Base-by-base conservation (phyloP, 768 basidiomycete genomes). In the Suillus subaureus region DNA sequence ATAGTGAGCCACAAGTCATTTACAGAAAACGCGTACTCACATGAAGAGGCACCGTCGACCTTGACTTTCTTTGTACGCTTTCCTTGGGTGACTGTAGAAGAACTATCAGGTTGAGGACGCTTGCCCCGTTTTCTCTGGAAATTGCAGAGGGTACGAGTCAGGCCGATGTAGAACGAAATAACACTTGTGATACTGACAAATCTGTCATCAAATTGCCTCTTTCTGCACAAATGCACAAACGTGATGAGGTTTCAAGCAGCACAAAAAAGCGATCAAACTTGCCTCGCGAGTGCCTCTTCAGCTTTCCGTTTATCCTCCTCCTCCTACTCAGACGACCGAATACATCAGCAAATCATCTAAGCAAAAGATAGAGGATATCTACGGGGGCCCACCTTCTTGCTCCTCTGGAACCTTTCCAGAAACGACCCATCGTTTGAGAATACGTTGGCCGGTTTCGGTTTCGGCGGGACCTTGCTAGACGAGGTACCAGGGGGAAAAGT, bases 351-450 rank as follows among this genome's bases (percentile, higher is more conserved):
- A 13, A 37, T 35, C 28, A 31, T 28, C 23, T 37, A 26, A 52
- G 6, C 37, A 21, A 18, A 26, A 9, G 56, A 37, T 35, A 49
- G 11, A 47, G 26, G 40, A 61, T 39, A 28, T 23, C 9, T 47
- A 39, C 9, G 49, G 33, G 16, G 26, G 69, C 78, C 55, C 68
- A 86, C 89, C 84, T 81, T 83, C 76, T 83, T 85, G 56, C 79
- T 77, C 37, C 84, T 83, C 74, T 88, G 85, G 70, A 90, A 83
- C 12, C 88, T 82, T 69, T 89, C 84, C 63, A 89, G 77, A 73
- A 90, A 90, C 11, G 88, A 88, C 9, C 89, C 89, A 69, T 90
- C 89, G 72, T 89, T 85, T 63, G 87, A 82, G 72, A 91, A 91
- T 26, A 90, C 83, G 72, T 89, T 90, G 57, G 80, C 78, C 15